phyloP scores from a whole-genome alignment of 306 rosid genomes.

The Abrus precatorius region DNA sequence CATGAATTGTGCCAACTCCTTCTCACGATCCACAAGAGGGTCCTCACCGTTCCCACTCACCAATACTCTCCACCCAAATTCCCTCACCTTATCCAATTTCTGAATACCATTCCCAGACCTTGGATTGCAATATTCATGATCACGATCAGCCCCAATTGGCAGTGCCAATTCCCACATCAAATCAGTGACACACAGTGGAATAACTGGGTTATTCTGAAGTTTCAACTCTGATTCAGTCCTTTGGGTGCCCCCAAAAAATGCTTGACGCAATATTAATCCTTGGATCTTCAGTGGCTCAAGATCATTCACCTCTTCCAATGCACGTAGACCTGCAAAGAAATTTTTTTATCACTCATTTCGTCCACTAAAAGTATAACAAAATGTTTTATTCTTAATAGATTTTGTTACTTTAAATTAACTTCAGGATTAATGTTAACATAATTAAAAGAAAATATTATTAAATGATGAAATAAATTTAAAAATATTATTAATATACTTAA shows the following conservation, averaged over 20 bases:
- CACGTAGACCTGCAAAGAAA: conserved; percentile 50
- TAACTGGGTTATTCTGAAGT: neutral
- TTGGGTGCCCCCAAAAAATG: conserved; percentile 52
- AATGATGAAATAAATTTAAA: too few relatives aligned
- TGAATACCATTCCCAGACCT: conserved; percentile 32
- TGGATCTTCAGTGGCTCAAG: conserved; percentile 48
- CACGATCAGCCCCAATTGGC: conserved; percentile 49
- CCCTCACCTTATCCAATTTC: conserved; percentile 25
- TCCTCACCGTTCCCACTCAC: conserved; percentile 54
- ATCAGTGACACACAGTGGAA: conserved; percentile 33
- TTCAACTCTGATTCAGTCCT: conserved; percentile 53
- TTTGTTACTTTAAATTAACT: too few relatives aligned
- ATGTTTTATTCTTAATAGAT: too few relatives aligned
- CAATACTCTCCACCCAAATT: conserved; percentile 51
- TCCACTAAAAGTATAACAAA: neutral
- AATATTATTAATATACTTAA: too few relatives aligned
- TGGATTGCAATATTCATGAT: conserved; percentile 54
- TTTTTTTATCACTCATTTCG: neutral
- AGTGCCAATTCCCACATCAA: conserved; percentile 53
- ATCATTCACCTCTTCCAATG: neutral
- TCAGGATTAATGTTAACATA: too few relatives aligned
- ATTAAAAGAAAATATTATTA: too few relatives aligned
- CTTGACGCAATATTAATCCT: conserved; percentile 61
- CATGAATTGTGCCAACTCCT: conserved; percentile 39
- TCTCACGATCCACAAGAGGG: conserved; percentile 58